Base-by-base conservation (phyloP, 164 flowering plant genomes). In the Amborella trichopoda region DNA sequence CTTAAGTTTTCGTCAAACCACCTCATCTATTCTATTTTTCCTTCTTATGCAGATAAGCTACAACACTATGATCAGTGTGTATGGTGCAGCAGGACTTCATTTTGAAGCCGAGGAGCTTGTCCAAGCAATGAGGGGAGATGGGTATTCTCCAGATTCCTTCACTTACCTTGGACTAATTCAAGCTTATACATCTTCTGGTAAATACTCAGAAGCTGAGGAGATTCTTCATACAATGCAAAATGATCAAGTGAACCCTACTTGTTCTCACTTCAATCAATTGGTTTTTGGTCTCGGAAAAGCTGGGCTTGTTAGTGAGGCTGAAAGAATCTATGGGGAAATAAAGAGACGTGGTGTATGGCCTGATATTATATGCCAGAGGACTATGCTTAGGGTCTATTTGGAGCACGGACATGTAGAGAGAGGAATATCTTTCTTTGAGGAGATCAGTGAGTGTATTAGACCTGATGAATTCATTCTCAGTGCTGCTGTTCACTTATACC, bases 331-430 rank as follows among this genome's bases (percentile, higher is more conserved):
- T 50, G 23, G 27, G 21, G 28, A 68, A 30, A 36, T 80, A n/a
- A 27, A 34, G 0, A 26, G 43, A 20, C 33, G 61, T 46, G 83
- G 84, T 48, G 45, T 75, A 40, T 51, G 13, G 41, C 94, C 84
- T 21, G 82, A 80, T 54, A 49, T 77, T 17, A 69, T 53, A n/a
- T 76, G 72, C 54, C 37, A 55, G 27, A 69, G 61, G 48, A 64
- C 73, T 9, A 69, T 89, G 78, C 58, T 89, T 41, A 71, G 83
- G 66, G 78, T 78, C 26, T 89, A 75, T 56, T 13, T 89, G 77
- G 78, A 85, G 54, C 61, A 63, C 43, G 90, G 88, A 24, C 57
- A 47, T 56, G 70, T 76, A 3, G 70, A 65, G 44, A 59, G 76
- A 59, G 95, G 90, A 44, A 74, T 89, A 32, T 40, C 59, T 1